phyloP scores from a whole-genome alignment of 345 rosid species.

The Citrus cavaleriei region DNA sequence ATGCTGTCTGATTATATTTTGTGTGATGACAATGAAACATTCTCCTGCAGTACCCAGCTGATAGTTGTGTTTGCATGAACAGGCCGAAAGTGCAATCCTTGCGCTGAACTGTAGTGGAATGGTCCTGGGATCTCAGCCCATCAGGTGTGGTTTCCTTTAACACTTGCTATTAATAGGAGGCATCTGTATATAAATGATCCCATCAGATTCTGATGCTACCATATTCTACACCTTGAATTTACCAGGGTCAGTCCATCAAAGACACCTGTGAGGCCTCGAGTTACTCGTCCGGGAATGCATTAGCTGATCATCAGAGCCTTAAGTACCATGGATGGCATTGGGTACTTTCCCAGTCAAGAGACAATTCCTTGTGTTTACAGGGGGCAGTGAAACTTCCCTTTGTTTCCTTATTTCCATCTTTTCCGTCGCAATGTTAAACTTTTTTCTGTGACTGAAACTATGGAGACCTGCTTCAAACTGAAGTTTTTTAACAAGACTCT shows the following conservation, averaged over 20 bases:
- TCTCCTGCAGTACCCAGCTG: background rate
- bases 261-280: conserved; percentile 82
- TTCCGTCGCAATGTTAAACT: conserved; percentile 30
- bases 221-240: background rate
- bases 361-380: conserved; percentile 34
- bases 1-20: background rate
- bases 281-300: conserved; percentile 38
- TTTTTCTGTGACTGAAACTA: background rate
- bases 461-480: background rate
- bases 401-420: conserved; percentile 33
- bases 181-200: background rate
- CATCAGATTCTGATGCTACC: background rate
- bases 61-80: conserved; percentile 19
- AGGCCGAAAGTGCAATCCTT: conserved; percentile 80
- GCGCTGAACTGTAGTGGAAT: conserved; percentile 79
- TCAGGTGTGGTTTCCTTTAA: conserved; percentile 40
- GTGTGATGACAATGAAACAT: background rate
- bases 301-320: conserved; percentile 21
- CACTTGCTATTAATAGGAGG: background rate
- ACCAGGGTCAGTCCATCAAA: conserved; percentile 80
- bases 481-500: background rate
- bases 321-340: conserved; percentile 29
- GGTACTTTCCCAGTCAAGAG: conserved; percentile 21
- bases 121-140: conserved; percentile 64
- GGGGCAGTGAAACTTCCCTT: conserved; percentile 37